Conservation (phyloP, 2,329 filamentous ascomycete genomes). For the Seiridium cupressi region DNA sequence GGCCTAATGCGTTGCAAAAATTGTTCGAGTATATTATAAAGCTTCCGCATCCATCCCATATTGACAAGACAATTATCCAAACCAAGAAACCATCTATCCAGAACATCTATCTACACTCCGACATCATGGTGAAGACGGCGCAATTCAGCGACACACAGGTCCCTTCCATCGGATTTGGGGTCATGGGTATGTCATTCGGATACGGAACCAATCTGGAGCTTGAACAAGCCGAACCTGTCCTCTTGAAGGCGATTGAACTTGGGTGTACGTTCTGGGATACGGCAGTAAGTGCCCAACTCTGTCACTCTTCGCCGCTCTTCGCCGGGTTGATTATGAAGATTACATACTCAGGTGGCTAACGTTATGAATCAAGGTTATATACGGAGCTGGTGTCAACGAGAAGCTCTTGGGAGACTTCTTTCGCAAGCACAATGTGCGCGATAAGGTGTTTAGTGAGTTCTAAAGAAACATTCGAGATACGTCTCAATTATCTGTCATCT, state of each 20-base stretch:
- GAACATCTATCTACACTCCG: not conserved
- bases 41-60: too few species aligned
- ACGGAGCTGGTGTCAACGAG: constrained; percentile 45
- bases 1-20: too few species aligned
- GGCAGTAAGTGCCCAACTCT: constrained; percentile 28
- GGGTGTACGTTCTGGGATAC: constrained; percentile 46
- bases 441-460: constrained; percentile 44
- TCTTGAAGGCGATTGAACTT: constrained; percentile 46
- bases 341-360: not conserved
- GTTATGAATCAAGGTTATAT: constrained; percentile 34
- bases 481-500: not conserved
- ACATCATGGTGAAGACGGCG: constrained; percentile 36
- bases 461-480: not conserved
- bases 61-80: not conserved
- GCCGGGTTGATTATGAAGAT: not conserved
- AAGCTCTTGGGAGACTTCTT: constrained; percentile 50
- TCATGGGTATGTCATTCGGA: constrained; percentile 46
- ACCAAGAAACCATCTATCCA: not conserved
- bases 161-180: constrained; percentile 43
- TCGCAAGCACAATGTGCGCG: constrained; percentile 46
- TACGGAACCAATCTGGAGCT: constrained; percentile 38
- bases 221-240: constrained; percentile 45
- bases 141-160: constrained; percentile 35
- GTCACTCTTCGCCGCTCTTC: too few species aligned
- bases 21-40: too few species aligned